A percentile compares a stretch with the other conserved stretches of the same genome.
phyloP scores from a whole-genome alignment of 2,329 filamentous ascomycete genomes.

The Clarireedia paspali region DNA sequence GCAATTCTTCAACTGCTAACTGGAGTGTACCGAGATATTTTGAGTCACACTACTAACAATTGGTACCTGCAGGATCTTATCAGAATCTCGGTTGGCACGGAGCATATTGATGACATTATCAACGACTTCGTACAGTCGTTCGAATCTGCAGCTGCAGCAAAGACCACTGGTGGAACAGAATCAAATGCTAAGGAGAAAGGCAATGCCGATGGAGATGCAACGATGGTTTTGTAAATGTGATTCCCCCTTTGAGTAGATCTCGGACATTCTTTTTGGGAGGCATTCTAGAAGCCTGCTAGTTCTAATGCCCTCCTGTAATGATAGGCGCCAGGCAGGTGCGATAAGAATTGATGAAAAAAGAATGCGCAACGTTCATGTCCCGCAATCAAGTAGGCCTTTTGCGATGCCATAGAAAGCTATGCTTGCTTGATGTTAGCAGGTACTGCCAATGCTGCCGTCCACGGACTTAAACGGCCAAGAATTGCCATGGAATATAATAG shows the following conservation, averaged over 20 bases:
- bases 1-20: constrained; percentile 9
- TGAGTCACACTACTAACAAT: constrained; percentile 1
- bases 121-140: constrained; percentile 92
- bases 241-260: background rate
- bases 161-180: constrained; percentile 21
- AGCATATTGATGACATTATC: constrained; percentile 97
- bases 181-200: constrained; percentile 19
- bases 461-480: too few species aligned
- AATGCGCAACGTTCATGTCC: too few species aligned
- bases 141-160: constrained; percentile 45
- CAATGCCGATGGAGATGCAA: constrained; percentile 17
- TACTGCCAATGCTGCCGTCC: too few species aligned
- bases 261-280: background rate
- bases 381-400: too few species aligned
- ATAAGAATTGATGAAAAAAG: too few species aligned
- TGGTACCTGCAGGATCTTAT: constrained; percentile 61
- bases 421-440: too few species aligned
- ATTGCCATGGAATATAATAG: too few species aligned
- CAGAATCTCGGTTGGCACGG: constrained; percentile 88
- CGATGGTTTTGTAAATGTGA: constrained; percentile 21
- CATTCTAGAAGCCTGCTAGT: background rate
- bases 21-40: too few species aligned
- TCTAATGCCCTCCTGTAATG: too few species aligned
- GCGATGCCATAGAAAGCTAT: too few species aligned
- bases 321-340: too few species aligned